phyloP scores from a whole-genome alignment of 306 rosid genomes.

The Citrullus mucosospermus region DNA sequence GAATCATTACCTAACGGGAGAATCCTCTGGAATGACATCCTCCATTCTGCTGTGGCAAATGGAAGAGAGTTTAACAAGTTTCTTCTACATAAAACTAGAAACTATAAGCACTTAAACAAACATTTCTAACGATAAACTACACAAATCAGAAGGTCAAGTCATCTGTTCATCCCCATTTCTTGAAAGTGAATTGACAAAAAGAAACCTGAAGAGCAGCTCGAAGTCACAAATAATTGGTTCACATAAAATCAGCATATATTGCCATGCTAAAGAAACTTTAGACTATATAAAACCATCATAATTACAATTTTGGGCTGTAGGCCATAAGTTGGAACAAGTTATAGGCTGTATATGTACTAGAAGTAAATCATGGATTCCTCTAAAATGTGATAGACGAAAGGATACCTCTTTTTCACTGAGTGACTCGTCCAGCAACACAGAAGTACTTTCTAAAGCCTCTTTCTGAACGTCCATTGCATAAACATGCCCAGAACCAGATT shows the following conservation, averaged over 20 bases:
- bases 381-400: neutral
- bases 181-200: neutral
- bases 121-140: neutral
- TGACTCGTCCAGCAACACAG: conserved; percentile 41
- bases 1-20: conserved; percentile 43
- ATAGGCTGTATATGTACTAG: neutral
- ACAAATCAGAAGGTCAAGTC: neutral
- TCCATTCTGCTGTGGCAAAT: conserved; percentile 82
- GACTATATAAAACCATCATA: neutral
- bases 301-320: neutral
- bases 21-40: conserved; percentile 42
- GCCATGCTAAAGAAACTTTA: neutral
- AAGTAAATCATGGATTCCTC: conserved; percentile 20
- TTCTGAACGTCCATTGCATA: conserved; percentile 71
- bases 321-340: neutral
- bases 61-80: conserved; percentile 46
- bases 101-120: conserved; percentile 7
- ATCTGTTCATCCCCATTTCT: neutral
- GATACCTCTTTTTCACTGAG: conserved; percentile 42
- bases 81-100: conserved; percentile 41
- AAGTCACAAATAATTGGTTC: neutral
- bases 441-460: conserved; percentile 57
- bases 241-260: neutral
- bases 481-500: conserved; percentile 38
- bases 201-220: neutral